Percentiles rank a stretch among this genome's conserved stretches.
Evolutionary conservation across 768 basidiomycete species (phyloP).

Genomic region (Phlebiopsis flavidoalba): DNA sequence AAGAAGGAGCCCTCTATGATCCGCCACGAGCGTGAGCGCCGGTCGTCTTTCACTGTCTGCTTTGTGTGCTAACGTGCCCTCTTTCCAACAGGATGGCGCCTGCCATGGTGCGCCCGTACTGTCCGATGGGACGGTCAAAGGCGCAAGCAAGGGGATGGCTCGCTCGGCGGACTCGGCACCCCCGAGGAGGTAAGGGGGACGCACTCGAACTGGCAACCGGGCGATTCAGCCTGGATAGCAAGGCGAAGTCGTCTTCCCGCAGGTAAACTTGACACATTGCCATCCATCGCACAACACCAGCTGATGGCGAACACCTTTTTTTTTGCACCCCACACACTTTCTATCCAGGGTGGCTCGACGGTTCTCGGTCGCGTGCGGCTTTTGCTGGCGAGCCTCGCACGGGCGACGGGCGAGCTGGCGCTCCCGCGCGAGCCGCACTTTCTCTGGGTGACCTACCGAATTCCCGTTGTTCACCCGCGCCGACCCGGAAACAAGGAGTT

Average conservation of each 20-base stretch:
- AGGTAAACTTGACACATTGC: constrained; percentile 31
- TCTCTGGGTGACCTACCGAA: constrained; percentile 81
- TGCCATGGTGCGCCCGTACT: background rate
- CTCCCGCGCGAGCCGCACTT: constrained; percentile 68
- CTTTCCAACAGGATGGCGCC: constrained; percentile 2
- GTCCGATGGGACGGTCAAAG: background rate
- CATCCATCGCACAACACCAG: background rate
- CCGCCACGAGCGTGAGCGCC: constrained; percentile 6
- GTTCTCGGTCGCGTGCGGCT: constrained; percentile 68
- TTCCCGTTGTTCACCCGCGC: constrained; percentile 88
- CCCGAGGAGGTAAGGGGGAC: constrained; percentile 7
- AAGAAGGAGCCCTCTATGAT: constrained; percentile 1
- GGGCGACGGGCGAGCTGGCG: constrained; percentile 51
- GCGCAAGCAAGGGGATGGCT: background rate
- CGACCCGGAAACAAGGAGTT: constrained; percentile 86
- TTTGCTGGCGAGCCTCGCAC: constrained; percentile 61
- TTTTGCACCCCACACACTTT: no score
- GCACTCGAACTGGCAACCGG: constrained; percentile 36
- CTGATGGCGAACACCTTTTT: background rate
- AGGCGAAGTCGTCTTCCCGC: constrained; percentile 43
- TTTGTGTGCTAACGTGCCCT: background rate
- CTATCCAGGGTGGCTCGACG: constrained; percentile 77
- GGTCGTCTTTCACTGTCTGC: background rate
- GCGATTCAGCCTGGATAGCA: constrained; percentile 43
- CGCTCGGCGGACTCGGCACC: background rate